Evolutionary conservation across 2,329 filamentous ascomycete genomes (phyloP).

Genomic region (Phyllosticta citribraziliensis): DNA sequence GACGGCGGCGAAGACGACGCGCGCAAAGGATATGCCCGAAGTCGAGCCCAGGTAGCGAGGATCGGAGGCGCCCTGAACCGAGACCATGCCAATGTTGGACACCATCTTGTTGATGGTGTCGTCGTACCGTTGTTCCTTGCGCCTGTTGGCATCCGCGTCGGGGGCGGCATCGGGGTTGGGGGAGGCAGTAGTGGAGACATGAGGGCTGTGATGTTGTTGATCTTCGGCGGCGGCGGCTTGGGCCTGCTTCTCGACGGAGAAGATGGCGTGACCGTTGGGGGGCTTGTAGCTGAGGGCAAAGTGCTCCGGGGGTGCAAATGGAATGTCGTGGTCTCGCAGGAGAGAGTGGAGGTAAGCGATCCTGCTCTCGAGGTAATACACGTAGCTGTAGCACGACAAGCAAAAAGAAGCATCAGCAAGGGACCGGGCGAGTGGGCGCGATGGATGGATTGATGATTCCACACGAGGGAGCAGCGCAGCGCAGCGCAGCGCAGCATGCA

Average conservation of each 20-base stretch:
- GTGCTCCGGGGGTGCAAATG: constrained; percentile 59
- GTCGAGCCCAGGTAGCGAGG: constrained; percentile 74
- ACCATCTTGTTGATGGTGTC: constrained; percentile 57
- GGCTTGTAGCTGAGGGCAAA: constrained; percentile 42
- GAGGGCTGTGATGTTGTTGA: constrained; percentile 16
- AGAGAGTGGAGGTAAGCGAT: constrained; percentile 74
- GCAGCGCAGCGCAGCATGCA: background rate
- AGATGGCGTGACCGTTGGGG: constrained; percentile 24
- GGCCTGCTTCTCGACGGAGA: constrained; percentile 11
- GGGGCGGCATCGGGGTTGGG: constrained; percentile 15
- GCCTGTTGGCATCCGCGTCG: constrained; percentile 20
- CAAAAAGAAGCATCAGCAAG: constrained; percentile 13
- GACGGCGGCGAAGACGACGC: constrained; percentile 88
- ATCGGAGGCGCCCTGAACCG: constrained; percentile 68
- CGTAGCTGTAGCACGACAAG: constrained; percentile 51
- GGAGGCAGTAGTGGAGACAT: constrained; percentile 1
- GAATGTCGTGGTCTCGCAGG: constrained; percentile 57
- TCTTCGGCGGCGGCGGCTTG: constrained; percentile 10
- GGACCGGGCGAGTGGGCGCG: background rate
- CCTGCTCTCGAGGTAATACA: constrained; percentile 86
- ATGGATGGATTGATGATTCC: background rate
- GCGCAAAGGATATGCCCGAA: constrained; percentile 86
- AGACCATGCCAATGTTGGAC: constrained; percentile 63
- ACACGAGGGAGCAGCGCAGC: background rate
- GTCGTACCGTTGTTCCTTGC: constrained; percentile 43